phyloP scores from a whole-genome alignment of 495 filamentous ascomycete species.

The Penicillium verhagenii region DNA sequence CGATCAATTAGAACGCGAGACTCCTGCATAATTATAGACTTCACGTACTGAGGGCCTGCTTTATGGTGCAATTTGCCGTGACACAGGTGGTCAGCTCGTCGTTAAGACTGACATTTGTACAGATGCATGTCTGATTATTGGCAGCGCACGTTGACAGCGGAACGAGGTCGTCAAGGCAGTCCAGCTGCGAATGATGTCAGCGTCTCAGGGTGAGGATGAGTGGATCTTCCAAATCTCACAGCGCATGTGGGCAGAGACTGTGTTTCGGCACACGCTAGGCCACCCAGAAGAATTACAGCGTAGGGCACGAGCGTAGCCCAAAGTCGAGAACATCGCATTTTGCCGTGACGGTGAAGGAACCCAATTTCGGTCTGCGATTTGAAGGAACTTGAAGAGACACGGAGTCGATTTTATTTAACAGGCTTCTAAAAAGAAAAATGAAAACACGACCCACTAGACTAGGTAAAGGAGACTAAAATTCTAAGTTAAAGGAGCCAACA shows the following conservation, averaged over 20 bases:
- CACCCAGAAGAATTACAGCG: neutral
- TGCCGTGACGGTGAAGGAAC: neutral
- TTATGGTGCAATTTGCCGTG: slow-evolving; percentile 12
- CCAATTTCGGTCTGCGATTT: neutral
- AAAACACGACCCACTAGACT: no score
- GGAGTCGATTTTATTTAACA: neutral
- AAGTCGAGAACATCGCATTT: neutral
- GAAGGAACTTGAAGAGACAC: neutral
- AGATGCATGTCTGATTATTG: slow-evolving; percentile 16
- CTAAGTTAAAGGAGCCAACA: no score
- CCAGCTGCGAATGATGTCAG: neutral
- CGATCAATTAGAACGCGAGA: neutral
- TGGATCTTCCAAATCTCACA: neutral
- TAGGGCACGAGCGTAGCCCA: neutral
- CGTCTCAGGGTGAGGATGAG: neutral
- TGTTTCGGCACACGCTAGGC: neutral
- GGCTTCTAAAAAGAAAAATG: no score
- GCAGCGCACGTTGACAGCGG: slow-evolving; percentile 5
- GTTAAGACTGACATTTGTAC: slow-evolving; percentile 15
- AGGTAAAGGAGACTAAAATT: neutral
- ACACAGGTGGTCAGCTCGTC: slow-evolving; percentile 13
- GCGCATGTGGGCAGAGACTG: neutral
- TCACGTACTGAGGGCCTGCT: slow-evolving; percentile 16
- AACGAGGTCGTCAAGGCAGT: neutral
- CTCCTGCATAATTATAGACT: neutral